Base-by-base conservation (phyloP, 108 stramenopile species). In the Nitzschia sp. region DNA sequence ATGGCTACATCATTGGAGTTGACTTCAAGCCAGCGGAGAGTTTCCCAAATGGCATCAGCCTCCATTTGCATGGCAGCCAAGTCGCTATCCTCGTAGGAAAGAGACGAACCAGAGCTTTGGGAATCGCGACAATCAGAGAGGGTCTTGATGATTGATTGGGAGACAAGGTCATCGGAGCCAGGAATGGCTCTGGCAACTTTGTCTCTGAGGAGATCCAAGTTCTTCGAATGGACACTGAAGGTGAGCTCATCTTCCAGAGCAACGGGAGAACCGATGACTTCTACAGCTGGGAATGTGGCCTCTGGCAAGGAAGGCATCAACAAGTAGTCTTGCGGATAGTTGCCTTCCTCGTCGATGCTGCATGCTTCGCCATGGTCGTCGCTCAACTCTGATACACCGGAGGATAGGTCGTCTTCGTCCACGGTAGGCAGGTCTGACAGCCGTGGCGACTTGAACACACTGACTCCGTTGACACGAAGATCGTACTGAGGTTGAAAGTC, bases 401-500 rank as follows among this genome's bases (percentile, higher is more conserved):
- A 62, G 8, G 61, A 37, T 6, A 43, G 6, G 22, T 62, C 61
- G 24, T 62, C n/a, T 19, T n/a, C 29, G 0, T 62, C 43, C 11
- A 62, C 41, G 8, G 53, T 51, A 37, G 69, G 81, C 17, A 91
- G 43, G 51, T 89, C 84, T 41, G 63, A 81, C 40, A 86, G 38
- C 21, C 69, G 85, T 7, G 86, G 84, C 71, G 89, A 70, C 34
- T 53, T 46, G 53, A 78, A 84, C 61, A 77, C 82, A 57, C 78
- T 79, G 41, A 76, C 29, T 0, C 83, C 91, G 52, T 93, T 80
- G 6, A 93, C 69, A 17, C 72, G 70, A 34, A 93, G 65, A 55
- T 93, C 86, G 67, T 90, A 90, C 63, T 88, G 86, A 19, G 73
- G 73, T 53, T 58, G 68, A 52, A 55, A 73, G 0, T 65, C 68